phyloP scores from a whole-genome alignment of 2,329 filamentous ascomycete genomes.

The Neurospora sp. region DNA sequence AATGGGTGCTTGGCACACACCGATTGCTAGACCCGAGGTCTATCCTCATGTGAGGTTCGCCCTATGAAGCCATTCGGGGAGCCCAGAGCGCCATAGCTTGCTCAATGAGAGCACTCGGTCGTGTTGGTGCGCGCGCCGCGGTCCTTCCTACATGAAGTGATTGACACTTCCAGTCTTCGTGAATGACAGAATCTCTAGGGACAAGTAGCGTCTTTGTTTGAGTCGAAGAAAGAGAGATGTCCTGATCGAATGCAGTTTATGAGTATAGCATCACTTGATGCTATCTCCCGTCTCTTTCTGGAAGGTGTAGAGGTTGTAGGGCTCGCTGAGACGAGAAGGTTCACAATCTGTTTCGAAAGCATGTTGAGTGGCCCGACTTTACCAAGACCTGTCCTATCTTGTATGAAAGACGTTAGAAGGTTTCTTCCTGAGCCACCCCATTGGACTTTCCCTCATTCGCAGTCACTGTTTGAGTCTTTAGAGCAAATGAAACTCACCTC shows the following conservation, averaged over 20 bases:
- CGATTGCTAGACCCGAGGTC: background rate
- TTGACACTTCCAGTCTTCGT: background rate
- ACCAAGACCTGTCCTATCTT: background rate
- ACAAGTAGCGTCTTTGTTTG: background rate
- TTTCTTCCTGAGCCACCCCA: background rate
- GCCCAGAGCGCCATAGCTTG: background rate
- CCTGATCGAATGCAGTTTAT: background rate
- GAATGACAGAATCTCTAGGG: background rate
- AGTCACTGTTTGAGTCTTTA: background rate
- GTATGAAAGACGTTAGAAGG: background rate
- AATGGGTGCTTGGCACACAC: background rate
- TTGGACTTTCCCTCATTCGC: background rate
- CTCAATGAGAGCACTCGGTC: background rate
- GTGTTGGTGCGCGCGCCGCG: background rate
- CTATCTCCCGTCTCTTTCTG: background rate
- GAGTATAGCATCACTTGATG: background rate
- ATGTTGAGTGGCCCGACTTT: background rate
- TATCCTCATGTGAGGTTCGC: background rate
- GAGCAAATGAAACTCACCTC: background rate
- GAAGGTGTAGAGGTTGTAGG: background rate
- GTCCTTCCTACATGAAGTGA: background rate
- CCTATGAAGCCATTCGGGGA: background rate
- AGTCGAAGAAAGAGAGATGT: background rate
- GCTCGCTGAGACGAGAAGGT: background rate
- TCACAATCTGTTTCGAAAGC: background rate